Evolutionary conservation across 768 basidiomycete species (phyloP).

Genomic region (Collybiopsis confluens): DNA sequence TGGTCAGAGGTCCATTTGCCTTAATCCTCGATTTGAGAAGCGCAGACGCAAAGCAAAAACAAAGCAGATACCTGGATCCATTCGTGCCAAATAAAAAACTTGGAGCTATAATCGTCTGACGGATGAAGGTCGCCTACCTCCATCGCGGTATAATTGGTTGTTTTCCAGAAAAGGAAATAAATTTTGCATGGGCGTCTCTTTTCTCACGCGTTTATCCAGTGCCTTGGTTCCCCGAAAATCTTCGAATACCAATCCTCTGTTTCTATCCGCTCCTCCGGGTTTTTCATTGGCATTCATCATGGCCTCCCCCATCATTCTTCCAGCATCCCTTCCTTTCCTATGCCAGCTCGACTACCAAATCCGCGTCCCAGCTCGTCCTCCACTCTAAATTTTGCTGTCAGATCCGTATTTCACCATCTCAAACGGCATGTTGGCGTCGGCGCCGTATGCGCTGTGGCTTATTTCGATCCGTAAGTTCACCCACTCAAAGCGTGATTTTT

Average conservation of each 20-base stretch:
- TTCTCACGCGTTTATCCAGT: background rate
- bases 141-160: conserved; percentile 24
- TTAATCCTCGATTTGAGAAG: conserved; percentile 19
- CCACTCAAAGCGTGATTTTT: background rate
- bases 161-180: conserved; percentile 1
- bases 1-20: conserved; percentile 74
- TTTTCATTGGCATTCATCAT: conserved; percentile 26
- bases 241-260: conserved; percentile 15
- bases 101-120: conserved; percentile 74
- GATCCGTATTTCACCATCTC: conserved; percentile 22
- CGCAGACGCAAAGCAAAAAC: background rate
- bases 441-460: conserved; percentile 68
- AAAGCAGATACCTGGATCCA: conserved; percentile 66
- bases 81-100: conserved; percentile 89
- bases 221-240: conserved; percentile 9
- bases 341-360: conserved; percentile 9
- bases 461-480: conserved; percentile 62
- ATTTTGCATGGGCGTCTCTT: background rate
- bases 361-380: background rate
- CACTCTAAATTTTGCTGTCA: conserved; percentile 2
- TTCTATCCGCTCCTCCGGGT: conserved; percentile 28
- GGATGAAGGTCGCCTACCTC: conserved; percentile 67
- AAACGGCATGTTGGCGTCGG: conserved; percentile 58
- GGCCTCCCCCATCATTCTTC: conserved; percentile 14
- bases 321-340: conserved; percentile 9